Conservation (phyloP, 208 protist genomes). For the Acanthamoeba healyi region DNA sequence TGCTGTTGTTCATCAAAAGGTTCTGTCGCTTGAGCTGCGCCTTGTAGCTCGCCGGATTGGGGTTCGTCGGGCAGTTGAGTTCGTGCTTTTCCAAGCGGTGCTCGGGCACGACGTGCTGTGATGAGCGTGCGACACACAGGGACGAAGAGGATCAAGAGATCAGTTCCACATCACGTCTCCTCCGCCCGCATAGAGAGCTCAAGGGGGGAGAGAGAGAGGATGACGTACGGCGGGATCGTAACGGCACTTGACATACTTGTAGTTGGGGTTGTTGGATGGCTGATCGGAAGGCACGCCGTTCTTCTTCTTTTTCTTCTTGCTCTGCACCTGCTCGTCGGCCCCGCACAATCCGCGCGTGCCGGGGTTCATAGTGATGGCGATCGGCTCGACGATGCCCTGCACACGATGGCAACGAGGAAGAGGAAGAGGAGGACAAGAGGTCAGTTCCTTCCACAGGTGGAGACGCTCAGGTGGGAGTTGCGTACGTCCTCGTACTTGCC, state of each 20-base stretch:
- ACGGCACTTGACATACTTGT: background rate
- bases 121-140: background rate
- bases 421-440: background rate
- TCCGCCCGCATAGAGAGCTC: too few relatives aligned
- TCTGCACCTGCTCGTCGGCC: background rate
- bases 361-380: background rate
- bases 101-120: background rate
- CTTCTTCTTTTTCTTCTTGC: slow-evolving; percentile 54
- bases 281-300: background rate
- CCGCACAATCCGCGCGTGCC: slow-evolving; percentile 28
- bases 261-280: background rate
- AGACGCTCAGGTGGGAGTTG: background rate
- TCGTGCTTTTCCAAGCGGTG: slow-evolving; percentile 6
- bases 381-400: slow-evolving; percentile 26
- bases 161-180: background rate
- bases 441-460: background rate
- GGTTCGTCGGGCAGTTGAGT: slow-evolving; percentile 16
- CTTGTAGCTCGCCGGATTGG: background rate
- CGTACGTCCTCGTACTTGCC: slow-evolving; percentile 37
- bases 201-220: too few relatives aligned
- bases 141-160: background rate
- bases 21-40: background rate
- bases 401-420: background rate
- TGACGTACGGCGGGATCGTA: slow-evolving; percentile 27
- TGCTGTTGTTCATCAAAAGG: background rate